Base-by-base conservation (phyloP, 169 alveolate species). In the Plasmodium reichenowi region DNA sequence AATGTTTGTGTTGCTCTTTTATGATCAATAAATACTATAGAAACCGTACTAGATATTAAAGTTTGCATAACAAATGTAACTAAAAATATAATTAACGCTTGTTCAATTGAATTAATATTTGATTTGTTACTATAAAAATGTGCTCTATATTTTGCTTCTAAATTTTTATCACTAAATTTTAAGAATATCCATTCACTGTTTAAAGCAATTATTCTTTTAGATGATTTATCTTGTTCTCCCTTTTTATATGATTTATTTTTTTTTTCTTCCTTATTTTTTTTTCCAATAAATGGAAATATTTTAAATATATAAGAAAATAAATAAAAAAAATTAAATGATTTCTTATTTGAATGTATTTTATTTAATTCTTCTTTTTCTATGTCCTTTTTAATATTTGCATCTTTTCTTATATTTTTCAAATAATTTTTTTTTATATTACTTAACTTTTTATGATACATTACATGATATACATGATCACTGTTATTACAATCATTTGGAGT, bases 31-130 rank as follows among this genome's bases (percentile, higher is more conserved):
- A 88, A 94, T 5, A 91, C 78, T 67, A 97, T 95, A 0, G 98
- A 97, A 6, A 96, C 71, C 0, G 94, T 92, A 32, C 96, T 80
- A 52, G 93, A 93, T 32, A 94, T 88, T 15, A 96, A 67, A 9
- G 97, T 95, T 83, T 96, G 98, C 59, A 92, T 93, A 7, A 95
- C 96, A 63, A 95, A 96, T n/a, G 97, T 93, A 48, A 95, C 97
- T 9, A 96, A 90, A 72, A 96, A 96, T 15, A 96, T 95, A 47
- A 95, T 94, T 58, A 96, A 76, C 3, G 98, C 95, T 80, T 96
- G 97, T 76, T 96, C 98, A 26, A 95, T 96, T 9, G 97, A 93
- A 71, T 94, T 93, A 26, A 96, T 80, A 47, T 96, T 96, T 8
- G 97, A 85, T 26, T 93, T 88, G 72, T 95, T 94, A 72, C 96